A percentile compares a stretch with the other conserved stretches of the same genome.
These are phyloP conservation scores for Stemphylium vesicarium DNA, from an alignment of 2,329 filamentous ascomycete genomes.

Conservation along the genomic window DNA sequence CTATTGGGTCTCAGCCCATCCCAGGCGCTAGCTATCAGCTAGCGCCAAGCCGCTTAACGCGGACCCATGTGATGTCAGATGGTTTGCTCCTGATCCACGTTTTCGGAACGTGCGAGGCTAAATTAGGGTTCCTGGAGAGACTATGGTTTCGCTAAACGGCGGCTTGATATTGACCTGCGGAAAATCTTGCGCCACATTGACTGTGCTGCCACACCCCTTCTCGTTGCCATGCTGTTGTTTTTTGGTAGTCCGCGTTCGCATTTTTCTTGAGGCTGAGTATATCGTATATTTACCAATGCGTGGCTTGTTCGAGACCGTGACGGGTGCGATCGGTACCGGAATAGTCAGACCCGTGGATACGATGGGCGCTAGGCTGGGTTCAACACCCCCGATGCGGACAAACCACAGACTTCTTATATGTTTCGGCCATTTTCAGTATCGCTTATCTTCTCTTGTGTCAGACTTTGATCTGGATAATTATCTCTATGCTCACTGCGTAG, in stretches of 20 bases:
- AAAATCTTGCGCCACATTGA: neutral
- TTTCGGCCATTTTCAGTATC: neutral
- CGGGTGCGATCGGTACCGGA: neutral
- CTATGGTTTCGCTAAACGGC: neutral
- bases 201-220: neutral
- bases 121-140: neutral
- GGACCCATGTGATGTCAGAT: constrained; percentile 13
- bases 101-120: neutral
- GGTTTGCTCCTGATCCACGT: constrained; percentile 8
- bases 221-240: no score
- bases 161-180: neutral
- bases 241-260: no score
- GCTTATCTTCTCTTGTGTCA: neutral
- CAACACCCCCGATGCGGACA: neutral
- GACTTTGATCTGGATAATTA: neutral
- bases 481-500: neutral
- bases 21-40: constrained; percentile 13
- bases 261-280: no score
- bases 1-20: constrained; percentile 21
- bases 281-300: neutral
- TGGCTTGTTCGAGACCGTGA: neutral
- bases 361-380: neutral
- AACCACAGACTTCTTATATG: neutral
- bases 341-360: neutral
- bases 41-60: constrained; percentile 17